Evolutionary conservation across 2,329 filamentous ascomycete species (phyloP).

Genomic region (Pyrenophora teres): DNA sequence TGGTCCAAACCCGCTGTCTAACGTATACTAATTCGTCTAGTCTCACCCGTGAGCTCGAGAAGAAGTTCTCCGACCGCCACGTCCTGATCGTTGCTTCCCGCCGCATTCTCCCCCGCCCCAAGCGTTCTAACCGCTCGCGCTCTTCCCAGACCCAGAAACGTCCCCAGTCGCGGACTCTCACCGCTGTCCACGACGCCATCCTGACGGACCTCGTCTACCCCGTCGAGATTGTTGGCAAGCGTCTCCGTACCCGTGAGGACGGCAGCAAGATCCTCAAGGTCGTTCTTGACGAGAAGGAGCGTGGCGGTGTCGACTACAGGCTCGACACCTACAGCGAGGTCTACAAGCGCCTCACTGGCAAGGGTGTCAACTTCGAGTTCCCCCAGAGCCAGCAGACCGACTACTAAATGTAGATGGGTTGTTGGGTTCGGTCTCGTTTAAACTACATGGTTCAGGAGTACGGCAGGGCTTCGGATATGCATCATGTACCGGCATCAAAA

Average conservation of each 20-base stretch:
- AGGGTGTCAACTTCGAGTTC: conserved; percentile 98
- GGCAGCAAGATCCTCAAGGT: conserved; percentile 98
- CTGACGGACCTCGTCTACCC: conserved; percentile 98
- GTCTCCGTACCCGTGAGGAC: conserved; percentile 97
- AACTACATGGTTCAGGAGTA: conserved; percentile 44
- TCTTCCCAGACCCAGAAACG: conserved; percentile 98
- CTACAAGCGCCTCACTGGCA: conserved; percentile 96
- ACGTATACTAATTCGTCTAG: conserved; percentile 54
- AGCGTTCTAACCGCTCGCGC: conserved; percentile 96
- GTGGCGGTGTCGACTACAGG: conserved; percentile 97
- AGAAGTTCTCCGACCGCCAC: conserved; percentile 99
- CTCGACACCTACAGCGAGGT: conserved; percentile 99
- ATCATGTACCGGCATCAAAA: conserved; percentile 49
- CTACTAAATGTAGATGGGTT: conserved; percentile 65
- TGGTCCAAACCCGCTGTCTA: neutral
- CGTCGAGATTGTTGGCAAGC: conserved; percentile 99
- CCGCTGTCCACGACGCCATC: conserved; percentile 98
- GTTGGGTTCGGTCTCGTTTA: conserved; percentile 26
- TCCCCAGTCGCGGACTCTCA: conserved; percentile 95
- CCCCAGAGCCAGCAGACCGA: conserved; percentile 79
- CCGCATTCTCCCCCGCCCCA: conserved; percentile 97
- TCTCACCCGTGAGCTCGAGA: conserved; percentile 99
- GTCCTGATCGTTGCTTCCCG: conserved; percentile 98
- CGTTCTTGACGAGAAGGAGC: conserved; percentile 99
- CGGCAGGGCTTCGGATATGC: conserved; percentile 44